Base-by-base conservation (phyloP, 1,139 yeast species). In the Yamadazyma pseudoaaseri region DNA sequence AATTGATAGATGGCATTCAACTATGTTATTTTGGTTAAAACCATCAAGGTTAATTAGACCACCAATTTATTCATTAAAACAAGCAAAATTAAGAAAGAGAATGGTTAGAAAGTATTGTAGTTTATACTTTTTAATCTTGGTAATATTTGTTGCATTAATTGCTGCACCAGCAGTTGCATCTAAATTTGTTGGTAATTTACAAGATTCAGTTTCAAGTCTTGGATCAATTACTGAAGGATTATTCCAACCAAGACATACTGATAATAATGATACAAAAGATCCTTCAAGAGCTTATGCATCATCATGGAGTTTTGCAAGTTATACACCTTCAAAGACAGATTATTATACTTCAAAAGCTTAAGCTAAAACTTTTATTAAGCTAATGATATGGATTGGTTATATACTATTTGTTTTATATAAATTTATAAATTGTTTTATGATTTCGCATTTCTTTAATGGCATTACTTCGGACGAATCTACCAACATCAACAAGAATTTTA, bases 11-110 rank as follows among this genome's bases (percentile, higher is more conserved):
- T 89, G 96, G 95, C 99, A 92, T 69, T 90, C 98, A 30, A 85
- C 90, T 67, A 82, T 92, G 92, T 77, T 92, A 67, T 92, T 92
- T 81, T 92, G 99, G 99, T 82, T 92, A 68, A 86, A 89, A 64
- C 98, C 98, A 44, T 83, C 95, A 42, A 84, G 95, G 70, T 96
- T 92, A 72, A 92, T 92, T 57, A 86, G 99, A 67, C 98, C 97
- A 47, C 99, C 98, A 52, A 92, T 94, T 59, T 94, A 87, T 70
- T 89, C 97, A 12, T 75, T 92, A 71, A 92, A 94, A 70, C 98
- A 94, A 70, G 94, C 95, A 47, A 84, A 90, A 70, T 81, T 94
- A 62, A 86, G 99, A 73, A 90, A 86, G 85, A 83, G 98, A 71
- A 92, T 94, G 96, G 97, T 94, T 30, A 83, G 87, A 68, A 89